Evolutionary conservation across 2,329 filamentous ascomycete species (phyloP).

Genomic region (Colletotrichum tofieldiae): DNA sequence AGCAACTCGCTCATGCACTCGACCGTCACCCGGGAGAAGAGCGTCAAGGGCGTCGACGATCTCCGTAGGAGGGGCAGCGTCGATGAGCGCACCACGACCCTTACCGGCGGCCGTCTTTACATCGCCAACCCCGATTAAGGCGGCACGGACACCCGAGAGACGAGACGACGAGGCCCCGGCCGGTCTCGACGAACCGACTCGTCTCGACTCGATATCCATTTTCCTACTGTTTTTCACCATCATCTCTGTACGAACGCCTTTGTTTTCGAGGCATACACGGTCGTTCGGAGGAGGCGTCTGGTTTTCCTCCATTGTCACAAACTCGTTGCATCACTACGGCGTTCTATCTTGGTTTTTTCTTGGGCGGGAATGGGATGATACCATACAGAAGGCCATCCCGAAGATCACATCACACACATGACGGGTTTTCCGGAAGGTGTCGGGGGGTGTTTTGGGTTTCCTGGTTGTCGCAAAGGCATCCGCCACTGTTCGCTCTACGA

Average conservation of each 20-base stretch:
- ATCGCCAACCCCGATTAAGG: constrained; percentile 86
- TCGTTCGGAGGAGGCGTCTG: constrained; percentile 16
- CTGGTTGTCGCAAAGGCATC: background rate
- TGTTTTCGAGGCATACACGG: constrained; percentile 21
- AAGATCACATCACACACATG: constrained; percentile 8
- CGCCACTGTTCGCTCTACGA: constrained; percentile 23
- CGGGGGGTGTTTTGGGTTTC: constrained; percentile 8
- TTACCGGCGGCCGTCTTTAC: constrained; percentile 79
- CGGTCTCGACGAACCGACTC: background rate
- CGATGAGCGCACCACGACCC: constrained; percentile 85
- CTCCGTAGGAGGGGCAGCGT: constrained; percentile 84
- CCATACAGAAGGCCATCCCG: constrained; percentile 37
- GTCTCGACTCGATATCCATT: constrained; percentile 15
- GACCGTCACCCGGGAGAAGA: constrained; percentile 75
- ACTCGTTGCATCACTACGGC: constrained; percentile 33
- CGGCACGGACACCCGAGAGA: background rate
- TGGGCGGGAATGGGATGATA: constrained; percentile 32
- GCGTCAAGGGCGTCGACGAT: constrained; percentile 78
- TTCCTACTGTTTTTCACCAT: background rate
- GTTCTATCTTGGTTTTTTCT: constrained; percentile 10
- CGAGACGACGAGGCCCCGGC: background rate
- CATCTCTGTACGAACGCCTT: constrained; percentile 31
- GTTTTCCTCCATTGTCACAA: constrained; percentile 22
- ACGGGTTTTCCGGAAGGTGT: constrained; percentile 14
- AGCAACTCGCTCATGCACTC: constrained; percentile 73